Evolutionary conservation across 2,329 filamentous ascomycete genomes (phyloP).

Genomic region (Ophiostoma pallidulum): DNA sequence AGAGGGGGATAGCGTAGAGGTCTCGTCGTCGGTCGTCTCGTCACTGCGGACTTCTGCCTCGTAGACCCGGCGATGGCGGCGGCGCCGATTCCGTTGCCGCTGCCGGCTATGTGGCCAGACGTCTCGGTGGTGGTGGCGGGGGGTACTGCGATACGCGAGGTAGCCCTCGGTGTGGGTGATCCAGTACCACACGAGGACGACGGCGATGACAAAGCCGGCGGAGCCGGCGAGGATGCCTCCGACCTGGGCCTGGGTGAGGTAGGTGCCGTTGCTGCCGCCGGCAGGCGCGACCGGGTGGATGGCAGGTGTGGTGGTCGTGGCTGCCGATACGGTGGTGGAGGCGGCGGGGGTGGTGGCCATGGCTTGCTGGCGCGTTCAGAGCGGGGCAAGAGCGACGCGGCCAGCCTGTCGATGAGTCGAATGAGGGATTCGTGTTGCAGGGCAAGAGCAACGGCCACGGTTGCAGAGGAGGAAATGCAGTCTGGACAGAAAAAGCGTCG

Average conservation of each 20-base stretch:
- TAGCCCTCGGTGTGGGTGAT: slow-evolving; percentile 12
- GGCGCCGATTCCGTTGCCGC: not conserved
- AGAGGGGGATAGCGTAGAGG: not conserved
- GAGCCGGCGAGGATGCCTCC: slow-evolving; percentile 33
- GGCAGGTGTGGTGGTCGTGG: not conserved
- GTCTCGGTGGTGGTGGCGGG: not conserved
- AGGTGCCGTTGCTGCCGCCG: not conserved
- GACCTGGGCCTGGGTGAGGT: slow-evolving; percentile 24
- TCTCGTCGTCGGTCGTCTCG: not conserved
- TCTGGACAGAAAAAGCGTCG: too few relatives aligned
- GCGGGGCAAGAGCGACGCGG: too few relatives aligned
- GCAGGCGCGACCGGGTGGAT: not conserved
- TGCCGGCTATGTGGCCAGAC: too few relatives aligned
- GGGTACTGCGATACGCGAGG: not conserved
- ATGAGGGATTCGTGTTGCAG: too few relatives aligned
- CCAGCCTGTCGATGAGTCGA: too few relatives aligned
- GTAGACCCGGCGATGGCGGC: not conserved
- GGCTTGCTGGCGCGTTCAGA: too few relatives aligned
- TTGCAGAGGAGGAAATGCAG: too few relatives aligned
- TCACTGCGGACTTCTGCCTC: not conserved
- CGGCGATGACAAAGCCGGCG: slow-evolving; percentile 28
- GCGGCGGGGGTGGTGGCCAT: too few relatives aligned
- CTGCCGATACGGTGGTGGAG: too few relatives aligned
- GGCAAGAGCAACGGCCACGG: too few relatives aligned
- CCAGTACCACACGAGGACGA: slow-evolving; percentile 27